Evolutionary conservation across 495 filamentous ascomycete species (phyloP), one percentile per base, ranked within the genome.

Genomic region (Friedmanniomyces simplex): DNA sequence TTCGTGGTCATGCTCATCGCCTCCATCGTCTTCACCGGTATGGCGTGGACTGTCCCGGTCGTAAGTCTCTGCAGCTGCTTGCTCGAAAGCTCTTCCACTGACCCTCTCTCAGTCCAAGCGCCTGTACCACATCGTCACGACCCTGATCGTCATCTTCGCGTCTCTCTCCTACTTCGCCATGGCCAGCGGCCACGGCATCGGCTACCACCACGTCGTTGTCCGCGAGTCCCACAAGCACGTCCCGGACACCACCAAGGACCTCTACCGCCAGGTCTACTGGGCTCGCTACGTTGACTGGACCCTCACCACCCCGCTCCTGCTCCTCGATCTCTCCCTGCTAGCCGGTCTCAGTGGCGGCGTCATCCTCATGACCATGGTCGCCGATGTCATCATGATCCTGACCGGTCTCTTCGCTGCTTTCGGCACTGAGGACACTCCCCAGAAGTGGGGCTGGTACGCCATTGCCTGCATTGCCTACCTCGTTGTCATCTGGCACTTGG

Each of bases 211-310:
- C 57, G 67, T 69, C 50, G 53, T 69, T 11, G 64, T 77, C 52
- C 70, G 69, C 36, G 69, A 86, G 48, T 54, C 63, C 25, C 77
- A 89, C 72, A 76, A 83, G 62, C 81, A 89, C 67, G 78, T 82
- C 59, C 83, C 84, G 2, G 77, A 87, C 68, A 82, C 80, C 34
- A 54, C 68, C 25, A 71, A 83, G 54, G 72, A 81, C 37, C 70
- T 82, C 65, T 79, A 83, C 72, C 87, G 88, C 61, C 79, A 91
- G 68, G 74, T 94, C 49, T 85, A 81, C 72, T 94, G 86, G 86
- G 86, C 82, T 16, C 84, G 89, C 59, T 93, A 91, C 64, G 72
- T 91, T 21, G 88, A 91, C 75, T 94, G 89, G 89, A 76, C 76
- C 59, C 55, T 95, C 8, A 88, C 86, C 56, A 86, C 83, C 1